A percentile compares a stretch with the other conserved stretches of the same genome.
Evolutionary conservation across 495 filamentous ascomycete genomes (phyloP).

Genomic region (Ramalina intermedia): DNA sequence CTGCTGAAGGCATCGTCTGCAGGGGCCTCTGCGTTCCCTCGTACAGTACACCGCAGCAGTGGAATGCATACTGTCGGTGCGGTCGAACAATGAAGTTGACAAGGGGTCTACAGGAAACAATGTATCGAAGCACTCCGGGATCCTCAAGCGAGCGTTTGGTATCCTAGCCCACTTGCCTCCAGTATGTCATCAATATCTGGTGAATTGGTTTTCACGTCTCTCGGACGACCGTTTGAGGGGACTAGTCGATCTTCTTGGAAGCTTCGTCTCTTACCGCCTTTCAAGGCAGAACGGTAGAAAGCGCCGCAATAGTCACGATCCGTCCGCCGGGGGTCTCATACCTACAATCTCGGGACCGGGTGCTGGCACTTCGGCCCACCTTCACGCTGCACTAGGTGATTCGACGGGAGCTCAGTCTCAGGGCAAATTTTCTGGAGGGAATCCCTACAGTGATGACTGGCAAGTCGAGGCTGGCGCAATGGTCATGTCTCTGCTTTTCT

Average conservation of each 20-base stretch:
- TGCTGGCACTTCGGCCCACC: conserved; percentile 46
- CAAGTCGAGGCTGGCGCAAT: conserved; percentile 72
- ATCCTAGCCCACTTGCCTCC: conserved; percentile 61
- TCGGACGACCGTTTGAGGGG: conserved; percentile 53
- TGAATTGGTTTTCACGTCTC: conserved; percentile 72
- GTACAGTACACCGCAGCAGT: not conserved
- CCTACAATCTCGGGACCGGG: conserved; percentile 52
- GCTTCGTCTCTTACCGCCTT: conserved; percentile 74
- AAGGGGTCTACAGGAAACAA: conserved; percentile 22
- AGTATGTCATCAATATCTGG: conserved; percentile 67
- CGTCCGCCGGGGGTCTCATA: conserved; percentile 46
- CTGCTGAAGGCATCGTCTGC: no score
- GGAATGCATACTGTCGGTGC: not conserved
- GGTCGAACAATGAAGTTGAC: not conserved
- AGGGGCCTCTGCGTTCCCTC: no score
- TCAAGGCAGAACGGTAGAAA: conserved; percentile 58
- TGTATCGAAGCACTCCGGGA: conserved; percentile 54
- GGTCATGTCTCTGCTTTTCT: conserved; percentile 70
- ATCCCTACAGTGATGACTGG: conserved; percentile 76
- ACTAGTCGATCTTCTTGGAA: conserved; percentile 58
- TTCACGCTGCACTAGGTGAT: conserved; percentile 65
- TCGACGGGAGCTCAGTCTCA: conserved; percentile 17
- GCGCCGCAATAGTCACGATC: conserved; percentile 38
- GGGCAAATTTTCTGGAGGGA: conserved; percentile 31
- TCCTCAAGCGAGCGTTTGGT: conserved; percentile 76